Evolutionary conservation across 2,329 filamentous ascomycete species (phyloP).

Genomic region (Blastomyces gilchristii): DNA sequence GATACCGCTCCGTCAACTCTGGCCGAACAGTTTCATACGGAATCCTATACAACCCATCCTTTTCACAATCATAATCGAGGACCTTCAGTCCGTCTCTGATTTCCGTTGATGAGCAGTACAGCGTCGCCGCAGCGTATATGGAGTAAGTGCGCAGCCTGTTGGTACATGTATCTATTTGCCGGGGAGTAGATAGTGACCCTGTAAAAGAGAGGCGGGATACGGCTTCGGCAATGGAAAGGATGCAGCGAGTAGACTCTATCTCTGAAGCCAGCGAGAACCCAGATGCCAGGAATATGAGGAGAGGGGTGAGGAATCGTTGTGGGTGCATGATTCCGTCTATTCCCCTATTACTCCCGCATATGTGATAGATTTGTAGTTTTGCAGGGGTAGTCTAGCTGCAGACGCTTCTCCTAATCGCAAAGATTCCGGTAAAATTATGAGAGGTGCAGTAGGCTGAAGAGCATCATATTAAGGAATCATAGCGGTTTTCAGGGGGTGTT

Average conservation of each 20-base stretch:
- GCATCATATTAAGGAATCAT: background rate
- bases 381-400: background rate
- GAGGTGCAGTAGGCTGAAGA: background rate
- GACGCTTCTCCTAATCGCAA: background rate
- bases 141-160: constrained; percentile 27
- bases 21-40: constrained; percentile 16
- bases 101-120: constrained; percentile 22
- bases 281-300: background rate
- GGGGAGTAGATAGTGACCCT: constrained; percentile 12
- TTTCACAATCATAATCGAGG: constrained; percentile 19
- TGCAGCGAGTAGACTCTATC: constrained; percentile 2
- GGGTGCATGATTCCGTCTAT: background rate
- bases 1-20: constrained; percentile 25
- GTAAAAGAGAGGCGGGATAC: constrained; percentile 26
- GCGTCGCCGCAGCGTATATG: constrained; percentile 28
- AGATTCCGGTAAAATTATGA: background rate
- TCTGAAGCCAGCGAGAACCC: background rate
- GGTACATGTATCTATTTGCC: constrained; percentile 24
- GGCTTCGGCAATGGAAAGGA: constrained; percentile 22
- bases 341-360: background rate
- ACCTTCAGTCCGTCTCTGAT: constrained; percentile 20
- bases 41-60: constrained; percentile 22
- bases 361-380: background rate
- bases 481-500: background rate
- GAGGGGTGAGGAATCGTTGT: background rate